Conservation (phyloP, 2,329 filamentous ascomycete genomes). For the Colletotrichum ledebouriae region DNA sequence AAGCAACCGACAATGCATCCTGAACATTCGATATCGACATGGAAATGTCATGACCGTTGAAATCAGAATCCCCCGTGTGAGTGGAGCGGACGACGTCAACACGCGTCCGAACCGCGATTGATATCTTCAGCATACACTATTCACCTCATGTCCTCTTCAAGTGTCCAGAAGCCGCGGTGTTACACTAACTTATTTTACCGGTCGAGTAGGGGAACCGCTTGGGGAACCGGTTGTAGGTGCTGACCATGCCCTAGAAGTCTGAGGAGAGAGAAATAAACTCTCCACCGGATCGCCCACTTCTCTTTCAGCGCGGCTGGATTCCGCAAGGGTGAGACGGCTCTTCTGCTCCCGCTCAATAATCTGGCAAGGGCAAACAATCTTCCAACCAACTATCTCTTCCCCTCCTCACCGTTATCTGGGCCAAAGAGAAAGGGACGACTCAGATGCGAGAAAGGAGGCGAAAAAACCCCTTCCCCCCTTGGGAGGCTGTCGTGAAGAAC, state of each 20-base stretch:
- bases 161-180: background rate
- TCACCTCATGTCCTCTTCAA: too few species aligned
- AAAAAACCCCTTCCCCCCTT: background rate
- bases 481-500: background rate
- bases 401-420: background rate
- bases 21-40: constrained; percentile 1
- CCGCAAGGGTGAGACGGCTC: constrained; percentile 4
- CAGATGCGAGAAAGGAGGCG: background rate
- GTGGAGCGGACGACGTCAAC: constrained; percentile 35
- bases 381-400: background rate
- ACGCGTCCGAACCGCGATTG: constrained; percentile 23
- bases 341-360: background rate
- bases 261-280: background rate
- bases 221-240: constrained; percentile 23
- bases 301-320: background rate
- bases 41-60: constrained; percentile 16
- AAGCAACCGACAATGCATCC: constrained; percentile 7
- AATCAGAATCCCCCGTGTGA: constrained; percentile 24
- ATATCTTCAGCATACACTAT: constrained; percentile 10
- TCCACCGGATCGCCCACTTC: background rate
- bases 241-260: constrained; percentile 22
- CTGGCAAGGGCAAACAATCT: background rate
- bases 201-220: constrained; percentile 28
- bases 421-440: background rate
- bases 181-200: constrained; percentile 4